phyloP scores from a whole-genome alignment of 345 rosid species.

The Chamaenerion angustifolium region DNA sequence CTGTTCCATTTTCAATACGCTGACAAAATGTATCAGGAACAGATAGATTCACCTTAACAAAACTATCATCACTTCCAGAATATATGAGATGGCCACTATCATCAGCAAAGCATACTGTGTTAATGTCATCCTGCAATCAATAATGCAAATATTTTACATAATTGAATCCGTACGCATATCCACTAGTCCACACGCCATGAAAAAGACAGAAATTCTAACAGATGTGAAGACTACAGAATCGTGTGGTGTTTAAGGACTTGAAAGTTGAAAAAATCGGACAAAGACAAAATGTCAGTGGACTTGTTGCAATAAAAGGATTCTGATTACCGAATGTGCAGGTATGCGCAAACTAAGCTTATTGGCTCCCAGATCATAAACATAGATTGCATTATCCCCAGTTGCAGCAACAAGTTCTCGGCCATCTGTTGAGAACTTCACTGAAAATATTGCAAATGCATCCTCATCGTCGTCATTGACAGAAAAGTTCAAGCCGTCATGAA shows the following conservation, averaged over 20 bases:
- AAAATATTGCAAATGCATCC: conserved; percentile 30
- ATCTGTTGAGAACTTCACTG: conserved; percentile 55
- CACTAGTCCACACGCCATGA: too few species aligned
- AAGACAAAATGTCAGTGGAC: not conserved
- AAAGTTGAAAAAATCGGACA: not conserved
- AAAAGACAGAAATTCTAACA: too few species aligned
- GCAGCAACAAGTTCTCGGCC: conserved; percentile 60
- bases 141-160: not conserved
- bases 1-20: too few species aligned
- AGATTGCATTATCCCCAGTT: conserved; percentile 28
- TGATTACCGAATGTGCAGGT: conserved; percentile 42
- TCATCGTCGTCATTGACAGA: conserved; percentile 14
- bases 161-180: too few species aligned
- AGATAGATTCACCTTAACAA: conserved; percentile 36
- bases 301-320: not conserved
- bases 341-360: conserved; percentile 33
- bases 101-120: conserved; percentile 65
- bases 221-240: too few species aligned
- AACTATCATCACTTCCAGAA: conserved; percentile 60
- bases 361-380: conserved; percentile 45
- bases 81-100: conserved; percentile 50
- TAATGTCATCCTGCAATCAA: conserved; percentile 44
- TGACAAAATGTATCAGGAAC: too few species aligned
- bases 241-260: not conserved
- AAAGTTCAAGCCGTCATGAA: conserved; percentile 49